phyloP scores from a whole-genome alignment of 306 rosid genomes.

The Mimosa bimucronata region DNA sequence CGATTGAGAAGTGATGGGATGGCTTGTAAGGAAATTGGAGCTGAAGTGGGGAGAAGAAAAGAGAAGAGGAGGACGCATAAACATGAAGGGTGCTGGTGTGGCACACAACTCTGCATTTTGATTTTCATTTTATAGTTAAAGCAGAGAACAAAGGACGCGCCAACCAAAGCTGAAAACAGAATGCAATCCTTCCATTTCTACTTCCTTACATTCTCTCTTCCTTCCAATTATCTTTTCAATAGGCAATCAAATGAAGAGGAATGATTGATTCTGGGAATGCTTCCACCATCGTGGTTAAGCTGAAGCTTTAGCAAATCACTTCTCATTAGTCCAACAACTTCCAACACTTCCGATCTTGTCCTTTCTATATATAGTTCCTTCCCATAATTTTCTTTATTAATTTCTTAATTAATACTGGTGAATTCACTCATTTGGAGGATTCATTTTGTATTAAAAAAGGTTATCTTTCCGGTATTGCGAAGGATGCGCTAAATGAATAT shows the following conservation, averaged over 20 bases:
- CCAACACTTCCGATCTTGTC: not conserved
- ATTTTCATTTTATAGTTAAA: not conserved
- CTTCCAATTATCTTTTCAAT: no score
- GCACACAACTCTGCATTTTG: not conserved
- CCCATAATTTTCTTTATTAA: not conserved
- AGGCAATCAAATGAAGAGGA: no score
- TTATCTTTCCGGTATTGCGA: not conserved
- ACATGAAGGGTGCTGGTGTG: no score
- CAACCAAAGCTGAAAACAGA: not conserved
- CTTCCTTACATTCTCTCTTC: no score
- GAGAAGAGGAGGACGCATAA: not conserved
- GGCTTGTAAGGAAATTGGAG: no score
- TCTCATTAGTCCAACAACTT: not conserved
- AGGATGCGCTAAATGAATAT: constrained; percentile 31
- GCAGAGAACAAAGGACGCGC: not conserved
- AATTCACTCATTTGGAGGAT: not conserved
- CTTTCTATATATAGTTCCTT: no score
- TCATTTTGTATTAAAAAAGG: no score
- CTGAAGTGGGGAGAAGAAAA: not conserved
- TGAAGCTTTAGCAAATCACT: not conserved
- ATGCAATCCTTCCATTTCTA: not conserved
- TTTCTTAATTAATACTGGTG: not conserved
- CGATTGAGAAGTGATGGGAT: no score
- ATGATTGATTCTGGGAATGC: no score
- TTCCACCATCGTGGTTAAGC: not conserved